Conservation (phyloP, 2,329 filamentous ascomycete species). For the Dryadomyces quercivorus region DNA sequence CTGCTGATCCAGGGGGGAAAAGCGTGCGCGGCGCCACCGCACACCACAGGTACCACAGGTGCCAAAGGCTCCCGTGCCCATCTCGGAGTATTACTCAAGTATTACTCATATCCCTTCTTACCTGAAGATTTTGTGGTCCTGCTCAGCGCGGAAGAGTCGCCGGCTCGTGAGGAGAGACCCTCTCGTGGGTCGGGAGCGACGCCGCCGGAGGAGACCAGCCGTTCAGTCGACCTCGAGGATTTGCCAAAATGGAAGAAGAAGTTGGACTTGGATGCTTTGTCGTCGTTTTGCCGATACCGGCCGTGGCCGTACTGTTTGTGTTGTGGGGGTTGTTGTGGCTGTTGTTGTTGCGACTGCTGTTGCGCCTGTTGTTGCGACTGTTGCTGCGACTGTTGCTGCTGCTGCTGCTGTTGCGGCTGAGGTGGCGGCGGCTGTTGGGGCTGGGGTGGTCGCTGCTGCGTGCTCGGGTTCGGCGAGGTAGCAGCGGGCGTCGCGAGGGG, state of each 20-base stretch:
- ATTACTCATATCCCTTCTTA: conserved; percentile 6
- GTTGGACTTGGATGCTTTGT: conserved; percentile 32
- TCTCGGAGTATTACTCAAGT: too few species aligned
- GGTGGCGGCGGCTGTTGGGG: conserved; percentile 4
- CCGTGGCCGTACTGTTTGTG: conserved; percentile 12
- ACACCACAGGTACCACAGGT: too few species aligned
- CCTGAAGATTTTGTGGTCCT: conserved; percentile 20
- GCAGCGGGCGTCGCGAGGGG: conserved; percentile 10
- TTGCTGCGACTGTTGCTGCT: conserved; percentile 15
- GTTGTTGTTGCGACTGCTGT: conserved; percentile 13
- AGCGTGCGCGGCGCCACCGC: neutral
- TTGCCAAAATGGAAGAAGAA: conserved; percentile 41
- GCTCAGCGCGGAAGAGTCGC: conserved; percentile 17
- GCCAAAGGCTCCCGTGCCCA: too few species aligned
- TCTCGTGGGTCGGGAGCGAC: conserved; percentile 20
- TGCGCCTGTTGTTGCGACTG: conserved; percentile 1
- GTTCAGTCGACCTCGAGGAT: conserved; percentile 27
- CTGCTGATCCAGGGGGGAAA: neutral
- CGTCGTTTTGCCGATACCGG: conserved; percentile 21
- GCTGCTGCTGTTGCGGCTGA: conserved; percentile 12
- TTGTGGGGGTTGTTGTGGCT: conserved; percentile 15
- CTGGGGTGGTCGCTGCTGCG: conserved; percentile 14
- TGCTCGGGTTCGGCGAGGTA: neutral
- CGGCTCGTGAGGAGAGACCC: conserved; percentile 25
- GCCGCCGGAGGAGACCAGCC: conserved; percentile 8